A percentile compares a stretch with the other conserved stretches of the same genome.
phyloP scores from a whole-genome alignment of 192 early-diverging fungal genomes.

The Endogone sp. region DNA sequence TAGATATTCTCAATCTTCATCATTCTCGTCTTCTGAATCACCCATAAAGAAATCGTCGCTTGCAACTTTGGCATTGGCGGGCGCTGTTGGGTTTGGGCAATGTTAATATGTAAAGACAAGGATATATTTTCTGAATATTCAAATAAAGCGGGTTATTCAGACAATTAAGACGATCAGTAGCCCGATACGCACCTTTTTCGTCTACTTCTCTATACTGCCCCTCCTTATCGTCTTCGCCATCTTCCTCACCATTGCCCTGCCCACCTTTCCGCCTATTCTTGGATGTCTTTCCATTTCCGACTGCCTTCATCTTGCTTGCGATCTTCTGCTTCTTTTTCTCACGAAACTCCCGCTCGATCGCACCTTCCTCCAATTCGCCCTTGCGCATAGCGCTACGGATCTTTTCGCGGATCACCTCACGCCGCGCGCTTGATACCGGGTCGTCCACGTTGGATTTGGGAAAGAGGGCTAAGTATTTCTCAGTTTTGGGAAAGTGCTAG shows the following conservation, averaged over 20 bases:
- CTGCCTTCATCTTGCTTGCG: background rate
- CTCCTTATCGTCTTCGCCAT: background rate
- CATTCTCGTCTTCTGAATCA: background rate
- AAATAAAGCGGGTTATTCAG: too few relatives aligned
- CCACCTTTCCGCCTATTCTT: background rate
- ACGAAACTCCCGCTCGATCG: background rate
- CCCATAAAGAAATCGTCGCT: background rate
- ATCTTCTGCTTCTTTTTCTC: background rate
- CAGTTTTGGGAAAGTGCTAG: slow-evolving; percentile 39
- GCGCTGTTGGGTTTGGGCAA: background rate
- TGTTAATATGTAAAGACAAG: too few relatives aligned
- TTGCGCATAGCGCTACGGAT: slow-evolving; percentile 16
- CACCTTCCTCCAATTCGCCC: slow-evolving; percentile 3
- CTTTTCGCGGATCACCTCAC: slow-evolving; percentile 27
- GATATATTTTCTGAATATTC: too few relatives aligned
- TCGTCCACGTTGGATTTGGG: slow-evolving; percentile 29
- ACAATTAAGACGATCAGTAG: too few relatives aligned
- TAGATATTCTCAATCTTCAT: too few relatives aligned
- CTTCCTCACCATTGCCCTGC: background rate
- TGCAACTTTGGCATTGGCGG: background rate
- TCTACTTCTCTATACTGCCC: too few relatives aligned
- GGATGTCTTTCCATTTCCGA: background rate
- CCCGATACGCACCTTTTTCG: background rate
- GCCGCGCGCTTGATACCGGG: slow-evolving; percentile 1
- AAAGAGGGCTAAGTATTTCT: slow-evolving; percentile 41